Evolutionary conservation across 2,329 filamentous ascomycete genomes (phyloP), one percentile per base, ranked within the genome.

Genomic region (Epichloe festucae): DNA sequence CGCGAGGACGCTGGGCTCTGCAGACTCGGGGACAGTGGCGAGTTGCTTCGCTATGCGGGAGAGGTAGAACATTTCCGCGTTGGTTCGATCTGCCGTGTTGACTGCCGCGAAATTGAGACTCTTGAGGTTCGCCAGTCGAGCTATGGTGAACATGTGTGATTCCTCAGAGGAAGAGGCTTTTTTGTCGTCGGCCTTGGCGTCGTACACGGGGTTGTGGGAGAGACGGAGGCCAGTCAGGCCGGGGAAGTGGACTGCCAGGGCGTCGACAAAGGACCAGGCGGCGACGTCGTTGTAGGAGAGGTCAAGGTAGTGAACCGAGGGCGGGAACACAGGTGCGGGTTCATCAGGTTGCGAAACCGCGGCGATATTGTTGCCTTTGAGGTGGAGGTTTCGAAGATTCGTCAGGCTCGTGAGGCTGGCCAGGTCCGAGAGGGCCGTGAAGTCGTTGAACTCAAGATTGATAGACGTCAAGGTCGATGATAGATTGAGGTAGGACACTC

Each of bases 31-130:
- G 0, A 80, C 76, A 3, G 74, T 70, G 1, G 81, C 76, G 40
- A 96, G 72, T 63, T 93, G 87, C 55, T 82, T 82, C 11, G 79
- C 86, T 53, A 96, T 93, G 50, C 86, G 79, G 0, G 84, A 87
- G 11, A 97, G 79, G 65, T 98, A 98, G 65, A 95, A 98, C 61
- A 91, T 84, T 60, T 97, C 93, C 4, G 89, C 89, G 61, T 97
- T 93, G 50, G 81, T 75, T 17, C 91, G 81, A 64, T 97, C 90
- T 42, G 84, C 79, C 1, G 73, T 59, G 0, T 82, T 82, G 58
- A 97, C 82, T 15, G 72, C 70, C 55, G 82, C 82, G 64, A 87
- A 89, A 63, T 93, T 93, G 34, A 96, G 75, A 1, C 73, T 74
- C 50, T 76, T 76, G 10, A 97, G 76, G 1, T 71, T 70, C 1